phyloP scores from a whole-genome alignment of 2,329 filamentous ascomycete species.

The Daldinia sp. region DNA sequence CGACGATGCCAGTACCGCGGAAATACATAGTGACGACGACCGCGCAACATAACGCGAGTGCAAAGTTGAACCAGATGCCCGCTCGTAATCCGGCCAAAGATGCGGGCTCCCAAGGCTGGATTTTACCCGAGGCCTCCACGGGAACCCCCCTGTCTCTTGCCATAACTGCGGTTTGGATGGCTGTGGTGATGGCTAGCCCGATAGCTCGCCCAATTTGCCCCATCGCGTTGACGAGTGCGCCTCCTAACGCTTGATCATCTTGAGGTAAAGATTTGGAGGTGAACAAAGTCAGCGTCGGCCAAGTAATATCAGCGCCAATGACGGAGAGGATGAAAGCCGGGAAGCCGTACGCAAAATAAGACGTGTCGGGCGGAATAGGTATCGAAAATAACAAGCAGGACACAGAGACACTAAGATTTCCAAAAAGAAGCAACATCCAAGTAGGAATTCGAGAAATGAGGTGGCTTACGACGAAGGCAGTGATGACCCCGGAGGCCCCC shows the following conservation, averaged over 20 bases:
- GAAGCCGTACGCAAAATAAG: slow-evolving; percentile 73
- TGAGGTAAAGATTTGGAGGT: slow-evolving; percentile 68
- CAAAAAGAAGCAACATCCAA: slow-evolving; percentile 64
- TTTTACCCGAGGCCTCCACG: slow-evolving; percentile 54
- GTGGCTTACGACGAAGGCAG: slow-evolving; percentile 63
- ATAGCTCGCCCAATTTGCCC: slow-evolving; percentile 72
- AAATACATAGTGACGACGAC: slow-evolving; percentile 58
- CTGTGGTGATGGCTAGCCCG: slow-evolving; percentile 71
- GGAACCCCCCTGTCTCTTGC: slow-evolving; percentile 55
- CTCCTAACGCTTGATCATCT: slow-evolving; percentile 72
- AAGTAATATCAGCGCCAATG: slow-evolving; percentile 72
- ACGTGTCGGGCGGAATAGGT: slow-evolving; percentile 66
- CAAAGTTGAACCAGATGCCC: slow-evolving; percentile 62
- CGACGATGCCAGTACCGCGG: slow-evolving; percentile 61
- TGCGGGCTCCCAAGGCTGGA: slow-evolving; percentile 54
- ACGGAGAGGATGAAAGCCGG: slow-evolving; percentile 72
- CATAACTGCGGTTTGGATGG: slow-evolving; percentile 70
- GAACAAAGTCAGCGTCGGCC: slow-evolving; percentile 71
- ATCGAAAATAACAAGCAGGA: slow-evolving; percentile 69
- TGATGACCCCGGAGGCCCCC: slow-evolving; percentile 66
- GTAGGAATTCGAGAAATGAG: slow-evolving; percentile 67
- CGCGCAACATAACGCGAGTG: slow-evolving; percentile 54
- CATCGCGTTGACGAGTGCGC: slow-evolving; percentile 72
- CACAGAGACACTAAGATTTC: slow-evolving; percentile 63
- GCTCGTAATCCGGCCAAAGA: slow-evolving; percentile 59